Percentiles rank a stretch among this genome's conserved stretches.
phyloP scores from a whole-genome alignment of 1,139 yeast genomes.

The Geotrichum cucujoidarum region DNA sequence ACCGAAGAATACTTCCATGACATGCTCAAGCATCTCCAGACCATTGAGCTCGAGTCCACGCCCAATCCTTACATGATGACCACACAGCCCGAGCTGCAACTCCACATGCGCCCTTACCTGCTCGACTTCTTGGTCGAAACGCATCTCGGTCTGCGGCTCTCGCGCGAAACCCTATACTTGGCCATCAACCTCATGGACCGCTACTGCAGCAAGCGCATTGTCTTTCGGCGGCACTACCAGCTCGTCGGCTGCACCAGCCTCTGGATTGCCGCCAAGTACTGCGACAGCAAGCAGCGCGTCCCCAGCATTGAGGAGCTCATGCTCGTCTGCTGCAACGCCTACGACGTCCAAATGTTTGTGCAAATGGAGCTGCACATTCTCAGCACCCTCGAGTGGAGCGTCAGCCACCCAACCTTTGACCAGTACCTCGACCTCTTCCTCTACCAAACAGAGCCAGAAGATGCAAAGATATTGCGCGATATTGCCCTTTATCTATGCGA shows the following conservation, averaged over 20 bases:
- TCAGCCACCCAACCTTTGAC: constrained; percentile 51
- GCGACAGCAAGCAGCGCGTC: constrained; percentile 77
- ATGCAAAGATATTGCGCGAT: constrained; percentile 29
- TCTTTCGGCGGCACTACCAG: constrained; percentile 88
- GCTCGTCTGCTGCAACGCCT: constrained; percentile 75
- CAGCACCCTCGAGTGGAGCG: constrained; percentile 76
- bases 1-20: constrained; percentile 10
- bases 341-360: constrained; percentile 82
- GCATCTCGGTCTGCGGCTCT: constrained; percentile 70
- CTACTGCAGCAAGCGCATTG: constrained; percentile 84
- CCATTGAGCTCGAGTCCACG: constrained; percentile 2
- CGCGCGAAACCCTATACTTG: constrained; percentile 72
- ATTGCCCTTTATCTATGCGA: constrained; percentile 68
- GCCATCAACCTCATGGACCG: constrained; percentile 82
- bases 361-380: constrained; percentile 94
- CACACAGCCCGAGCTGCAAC: constrained; percentile 84
- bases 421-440: constrained; percentile 33
- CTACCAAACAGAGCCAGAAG: constrained; percentile 7
- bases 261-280: constrained; percentile 93
- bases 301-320: constrained; percentile 77
- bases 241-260: constrained; percentile 88
- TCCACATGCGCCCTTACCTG: constrained; percentile 88
- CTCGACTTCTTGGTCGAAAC: constrained; percentile 79
- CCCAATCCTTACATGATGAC: constrained; percentile 60
- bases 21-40: constrained; percentile 8